Conservation (phyloP, 257 asterid species). For the Vinca minor region DNA sequence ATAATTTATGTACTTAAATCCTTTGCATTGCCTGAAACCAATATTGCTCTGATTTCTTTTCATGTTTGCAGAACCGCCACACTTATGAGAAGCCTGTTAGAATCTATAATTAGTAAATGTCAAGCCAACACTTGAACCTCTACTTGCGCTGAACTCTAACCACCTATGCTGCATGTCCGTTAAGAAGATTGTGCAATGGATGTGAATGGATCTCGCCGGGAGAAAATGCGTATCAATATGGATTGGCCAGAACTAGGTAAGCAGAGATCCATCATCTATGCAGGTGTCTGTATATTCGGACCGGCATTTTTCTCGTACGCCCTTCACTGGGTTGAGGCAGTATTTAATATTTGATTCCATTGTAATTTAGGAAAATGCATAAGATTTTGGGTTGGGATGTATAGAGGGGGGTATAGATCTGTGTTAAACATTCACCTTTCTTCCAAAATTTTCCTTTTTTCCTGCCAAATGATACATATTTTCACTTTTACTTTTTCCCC, state of each 20-base stretch:
- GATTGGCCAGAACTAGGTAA: not conserved
- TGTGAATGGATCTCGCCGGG: not conserved
- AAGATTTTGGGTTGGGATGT: slow-evolving; percentile 29
- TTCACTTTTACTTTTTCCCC: not conserved
- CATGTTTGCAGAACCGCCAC: slow-evolving; percentile 71
- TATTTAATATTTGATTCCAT: slow-evolving; percentile 6
- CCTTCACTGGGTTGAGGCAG: slow-evolving; percentile 22
- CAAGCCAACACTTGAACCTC: not conserved
- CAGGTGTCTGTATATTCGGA: slow-evolving; percentile 23
- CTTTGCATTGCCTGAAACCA: not conserved
- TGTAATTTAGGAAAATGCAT: slow-evolving; percentile 23
- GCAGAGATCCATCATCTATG: slow-evolving; percentile 9
- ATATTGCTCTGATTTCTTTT: slow-evolving; percentile 7
- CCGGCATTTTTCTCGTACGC: slow-evolving; percentile 19
- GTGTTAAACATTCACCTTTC: slow-evolving; percentile 3
- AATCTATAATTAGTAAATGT: slow-evolving; percentile 49
- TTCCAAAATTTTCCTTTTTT: not conserved
- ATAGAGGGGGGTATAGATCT: slow-evolving; percentile 26
- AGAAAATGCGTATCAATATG: slow-evolving; percentile 5
- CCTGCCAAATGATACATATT: not conserved
- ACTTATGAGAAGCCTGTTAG: slow-evolving; percentile 60
- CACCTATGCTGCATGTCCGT: slow-evolving; percentile 4
- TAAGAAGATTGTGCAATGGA: slow-evolving; percentile 1
- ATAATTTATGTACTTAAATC: not conserved
- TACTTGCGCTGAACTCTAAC: slow-evolving; percentile 16